phyloP scores from a whole-genome alignment of 2,329 filamentous ascomycete genomes.

The Colletotrichum sp. region DNA sequence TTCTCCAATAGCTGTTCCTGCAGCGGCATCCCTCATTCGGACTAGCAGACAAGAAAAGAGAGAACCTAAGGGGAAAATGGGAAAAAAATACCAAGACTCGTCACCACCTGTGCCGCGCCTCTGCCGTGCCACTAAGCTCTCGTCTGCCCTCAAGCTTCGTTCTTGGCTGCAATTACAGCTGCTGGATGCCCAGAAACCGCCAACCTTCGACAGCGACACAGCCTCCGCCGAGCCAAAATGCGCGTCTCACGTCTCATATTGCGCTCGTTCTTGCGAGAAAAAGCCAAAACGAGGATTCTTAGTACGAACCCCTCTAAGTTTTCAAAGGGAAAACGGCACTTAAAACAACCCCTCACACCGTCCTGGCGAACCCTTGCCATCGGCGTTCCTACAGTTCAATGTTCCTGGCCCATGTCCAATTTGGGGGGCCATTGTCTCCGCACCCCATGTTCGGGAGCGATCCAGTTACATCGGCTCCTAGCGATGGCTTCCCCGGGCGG shows the following conservation, averaged over 20 bases:
- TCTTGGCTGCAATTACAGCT: not conserved
- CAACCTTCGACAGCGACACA: not conserved
- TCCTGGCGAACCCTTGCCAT: not conserved
- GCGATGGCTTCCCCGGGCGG: not conserved
- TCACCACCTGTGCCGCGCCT: not conserved
- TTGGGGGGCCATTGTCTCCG: not conserved
- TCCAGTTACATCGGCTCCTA: slow-evolving; percentile 4
- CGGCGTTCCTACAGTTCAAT: not conserved
- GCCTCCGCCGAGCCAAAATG: not conserved
- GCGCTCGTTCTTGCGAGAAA: not conserved
- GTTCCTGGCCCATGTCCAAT: not conserved
- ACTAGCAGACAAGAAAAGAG: not conserved
- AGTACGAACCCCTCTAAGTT: not conserved
- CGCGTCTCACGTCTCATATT: not conserved
- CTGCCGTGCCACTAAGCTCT: not conserved
- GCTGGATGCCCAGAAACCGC: not conserved
- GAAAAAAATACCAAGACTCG: not conserved
- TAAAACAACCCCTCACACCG: not conserved
- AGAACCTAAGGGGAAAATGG: not conserved
- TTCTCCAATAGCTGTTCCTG: not conserved
- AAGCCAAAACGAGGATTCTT: not conserved
- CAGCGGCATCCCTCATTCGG: not conserved
- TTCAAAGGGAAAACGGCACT: not conserved
- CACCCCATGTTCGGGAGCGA: not conserved
- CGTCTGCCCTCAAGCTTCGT: not conserved